Base-by-base conservation (phyloP, 164 flowering plant species). In the Umbellularia californica region DNA sequence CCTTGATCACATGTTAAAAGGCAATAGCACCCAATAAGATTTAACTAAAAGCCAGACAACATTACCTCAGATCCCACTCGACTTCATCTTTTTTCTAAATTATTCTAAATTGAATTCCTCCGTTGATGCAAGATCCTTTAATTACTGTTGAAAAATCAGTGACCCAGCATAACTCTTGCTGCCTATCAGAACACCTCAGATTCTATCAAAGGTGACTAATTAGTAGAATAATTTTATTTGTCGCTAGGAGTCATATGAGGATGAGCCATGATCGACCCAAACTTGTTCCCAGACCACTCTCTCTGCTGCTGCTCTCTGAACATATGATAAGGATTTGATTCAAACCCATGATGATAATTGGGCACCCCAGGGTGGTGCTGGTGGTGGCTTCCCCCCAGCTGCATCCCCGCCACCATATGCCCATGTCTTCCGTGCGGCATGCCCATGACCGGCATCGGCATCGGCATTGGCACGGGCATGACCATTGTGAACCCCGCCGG, bases 341-440 rank as follows among this genome's bases (percentile, higher is more conserved):
- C 78, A 23, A 76, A 79, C 33, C 79, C 77, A 69, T 77, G 79
- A 74, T 74, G 47, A 7, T 41, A 41, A 79, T 2, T 71, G 63
- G 55, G 70, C 67, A 20, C 60, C 77, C 19, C 70, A 5, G 52
- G 67, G 5, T 70, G 72, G 63, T 73, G 58, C 58, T 41, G 47
- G 47, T 7, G 47, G 47, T 41, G 47, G 47, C 9, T 41, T 41
- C 47, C 11, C 47, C 64, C 77, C 2, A 35, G 74, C 2, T 79
- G 79, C 86, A 82, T 82, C 5, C 81, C 82, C 0, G 69, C 81
- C 3, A 62, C 64, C 83, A 85, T 79, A 47, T 83, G 84, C 2
- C 84, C 85, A 33, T 83, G 83, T 23, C 84, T 86, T 27, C 83
- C 86, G 52, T 75, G 81, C 0, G 74, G 72, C 75, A 76, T 25